These are phyloP conservation scores for Geotrichum fermentans DNA, from an alignment of 1,139 yeast species.

Conservation along the genomic window DNA sequence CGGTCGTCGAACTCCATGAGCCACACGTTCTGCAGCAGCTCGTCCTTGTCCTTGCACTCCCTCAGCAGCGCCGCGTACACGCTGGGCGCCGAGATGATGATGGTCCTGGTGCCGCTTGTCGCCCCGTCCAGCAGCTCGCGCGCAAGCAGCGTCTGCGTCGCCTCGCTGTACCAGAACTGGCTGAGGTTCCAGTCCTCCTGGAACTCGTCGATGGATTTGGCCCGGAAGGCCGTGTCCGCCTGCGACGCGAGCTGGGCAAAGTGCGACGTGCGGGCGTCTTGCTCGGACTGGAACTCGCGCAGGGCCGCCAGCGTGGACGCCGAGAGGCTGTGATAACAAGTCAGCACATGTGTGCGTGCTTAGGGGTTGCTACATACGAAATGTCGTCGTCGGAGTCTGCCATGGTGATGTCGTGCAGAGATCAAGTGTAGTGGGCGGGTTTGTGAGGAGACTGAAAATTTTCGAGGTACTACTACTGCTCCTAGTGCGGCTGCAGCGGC, in stretches of 20 bases:
- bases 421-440: no score
- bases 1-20: conserved; percentile 73
- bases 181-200: conserved; percentile 92
- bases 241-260: conserved; percentile 53
- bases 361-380: conserved; percentile 3
- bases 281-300: conserved; percentile 65
- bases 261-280: conserved; percentile 52
- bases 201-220: conserved; percentile 53
- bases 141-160: conserved; percentile 64
- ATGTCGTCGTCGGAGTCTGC: conserved; percentile 18
- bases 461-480: no score
- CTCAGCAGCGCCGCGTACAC: conserved; percentile 78
- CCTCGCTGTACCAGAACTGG: conserved; percentile 81
- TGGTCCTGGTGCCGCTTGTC: conserved; percentile 55
- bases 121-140: conserved; percentile 62
- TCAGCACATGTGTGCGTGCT: background rate
- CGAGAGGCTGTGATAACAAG: conserved; percentile 43
- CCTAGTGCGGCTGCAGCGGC: no score
- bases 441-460: no score
- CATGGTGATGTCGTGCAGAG: conserved; percentile 12
- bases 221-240: conserved; percentile 46
- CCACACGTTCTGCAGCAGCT: conserved; percentile 49
- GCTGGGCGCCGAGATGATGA: conserved; percentile 84
- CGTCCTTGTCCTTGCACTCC: conserved; percentile 21
- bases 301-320: conserved; percentile 74